Conservation (phyloP, 2,329 filamentous ascomycete genomes). For the Cladorrhinum sp. region DNA sequence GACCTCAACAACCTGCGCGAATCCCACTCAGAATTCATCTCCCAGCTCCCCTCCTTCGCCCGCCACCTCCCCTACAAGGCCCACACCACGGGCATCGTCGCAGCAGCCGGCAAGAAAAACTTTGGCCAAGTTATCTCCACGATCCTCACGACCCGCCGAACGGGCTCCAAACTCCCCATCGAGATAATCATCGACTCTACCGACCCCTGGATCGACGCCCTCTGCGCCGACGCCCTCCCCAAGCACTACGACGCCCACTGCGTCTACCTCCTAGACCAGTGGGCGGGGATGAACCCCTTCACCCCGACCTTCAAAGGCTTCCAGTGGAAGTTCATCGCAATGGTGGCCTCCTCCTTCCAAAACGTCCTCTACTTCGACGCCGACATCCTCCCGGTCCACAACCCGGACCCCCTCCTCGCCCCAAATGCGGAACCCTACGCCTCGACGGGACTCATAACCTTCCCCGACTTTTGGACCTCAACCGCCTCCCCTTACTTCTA, state of each 20-base stretch:
- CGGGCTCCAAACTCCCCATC: slow-evolving; percentile 48
- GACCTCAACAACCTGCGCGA: slow-evolving; percentile 16
- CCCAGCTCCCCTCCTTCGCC: slow-evolving; percentile 30
- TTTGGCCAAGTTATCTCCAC: slow-evolving; percentile 49
- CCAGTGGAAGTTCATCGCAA: slow-evolving; percentile 55
- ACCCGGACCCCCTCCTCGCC: slow-evolving; percentile 42
- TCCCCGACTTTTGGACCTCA: slow-evolving; percentile 53
- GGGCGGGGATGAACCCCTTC: slow-evolving; percentile 20
- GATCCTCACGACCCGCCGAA: slow-evolving; percentile 49
- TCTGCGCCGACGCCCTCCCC: slow-evolving; percentile 32
- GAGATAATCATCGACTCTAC: slow-evolving; percentile 36
- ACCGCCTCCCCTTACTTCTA: slow-evolving; percentile 44
- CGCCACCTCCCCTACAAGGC: slow-evolving; percentile 32
- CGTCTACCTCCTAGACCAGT: slow-evolving; percentile 31
- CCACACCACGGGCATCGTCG: slow-evolving; percentile 46
- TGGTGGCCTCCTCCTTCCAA: slow-evolving; percentile 58
- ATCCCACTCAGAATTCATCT: slow-evolving; percentile 39
- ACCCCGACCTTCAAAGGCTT: slow-evolving; percentile 38
- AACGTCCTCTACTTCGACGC: slow-evolving; percentile 58
- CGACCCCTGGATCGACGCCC: slow-evolving; percentile 29
- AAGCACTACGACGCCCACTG: slow-evolving; percentile 33
- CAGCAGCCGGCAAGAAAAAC: slow-evolving; percentile 46
- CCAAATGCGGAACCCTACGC: slow-evolving; percentile 45
- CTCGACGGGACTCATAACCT: slow-evolving; percentile 51
- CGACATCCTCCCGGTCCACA: slow-evolving; percentile 48